Evolutionary conservation across 179 eudicot species (phyloP), one percentile per base, ranked within the genome.

Genomic region (Camellia oleifera): DNA sequence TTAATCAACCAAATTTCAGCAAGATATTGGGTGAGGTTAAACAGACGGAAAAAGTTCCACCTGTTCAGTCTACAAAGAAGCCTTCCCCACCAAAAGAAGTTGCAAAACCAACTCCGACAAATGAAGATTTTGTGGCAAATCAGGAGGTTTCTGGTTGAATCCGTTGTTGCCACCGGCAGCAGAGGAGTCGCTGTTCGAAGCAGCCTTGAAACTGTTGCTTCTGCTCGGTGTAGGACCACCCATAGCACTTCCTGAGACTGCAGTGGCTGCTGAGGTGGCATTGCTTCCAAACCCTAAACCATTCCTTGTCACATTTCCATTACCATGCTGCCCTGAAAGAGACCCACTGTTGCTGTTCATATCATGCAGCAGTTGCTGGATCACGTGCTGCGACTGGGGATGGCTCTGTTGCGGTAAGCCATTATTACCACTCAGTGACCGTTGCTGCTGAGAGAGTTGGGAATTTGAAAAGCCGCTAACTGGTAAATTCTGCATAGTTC

Each of bases 291-390:
- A 88, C 42, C 83, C 88, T 26, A 84, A 68, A 7, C 83, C 84
- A 78, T 77, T 88, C 2, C 83, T 72, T 17, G 82, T 66, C 75
- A 68, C 71, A 78, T 77, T 86, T 11, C 85, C 83, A 50, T 80
- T 79, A 72, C 65, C 78, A 71, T 58, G 84, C 82, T 84, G 87
- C 46, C 85, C 90, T 52, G 79, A 44, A 10, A 80, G 77, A 69
- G 82, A 73, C 68, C 79, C 83, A 74, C 53, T 69, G 45, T 80
- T 86, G 66, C 83, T 89, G 45, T 84, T 84, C 88, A 89, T 89
- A 70, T 84, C 92, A 66, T 93, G 94, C 76, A 92, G 75, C 78
- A 89, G 80, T 57, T 90, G 93, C 83, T 91, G 94, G 61, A 92
- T 87, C 92, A 87, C 86, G n/a, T 91, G 93, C 79, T 91, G 95